phyloP scores from a whole-genome alignment of 768 basidiomycete species.

The Udeniomyces megalosporus region DNA sequence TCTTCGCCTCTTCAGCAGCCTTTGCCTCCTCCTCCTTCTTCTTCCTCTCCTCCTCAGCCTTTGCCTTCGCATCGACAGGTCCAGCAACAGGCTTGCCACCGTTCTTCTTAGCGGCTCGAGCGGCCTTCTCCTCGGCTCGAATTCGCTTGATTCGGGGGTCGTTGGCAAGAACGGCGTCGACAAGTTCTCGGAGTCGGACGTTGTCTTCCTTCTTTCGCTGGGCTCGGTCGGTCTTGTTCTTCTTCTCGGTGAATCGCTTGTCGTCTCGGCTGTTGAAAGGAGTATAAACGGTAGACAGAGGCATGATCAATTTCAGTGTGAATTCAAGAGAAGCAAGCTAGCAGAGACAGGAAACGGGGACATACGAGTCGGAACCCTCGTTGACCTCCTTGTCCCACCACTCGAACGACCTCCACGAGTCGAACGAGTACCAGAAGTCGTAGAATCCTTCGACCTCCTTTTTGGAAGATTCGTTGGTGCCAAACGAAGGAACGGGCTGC shows the following conservation, averaged over 20 bases:
- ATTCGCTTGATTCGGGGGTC: slow-evolving; percentile 96
- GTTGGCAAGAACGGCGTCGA: slow-evolving; percentile 61
- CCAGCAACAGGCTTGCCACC: slow-evolving; percentile 27
- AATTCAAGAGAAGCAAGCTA: neutral
- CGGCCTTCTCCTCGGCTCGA: slow-evolving; percentile 90
- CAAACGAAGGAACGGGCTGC: slow-evolving; percentile 68
- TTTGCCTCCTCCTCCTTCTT: slow-evolving; percentile 30
- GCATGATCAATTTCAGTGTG: neutral
- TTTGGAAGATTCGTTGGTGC: slow-evolving; percentile 53
- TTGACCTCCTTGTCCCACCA: slow-evolving; percentile 97
- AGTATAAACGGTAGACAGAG: neutral
- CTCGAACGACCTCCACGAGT: slow-evolving; percentile 95
- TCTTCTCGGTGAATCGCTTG: slow-evolving; percentile 97
- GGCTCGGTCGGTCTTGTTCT: slow-evolving; percentile 95
- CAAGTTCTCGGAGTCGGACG: slow-evolving; percentile 65
- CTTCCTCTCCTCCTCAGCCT: slow-evolving; percentile 54
- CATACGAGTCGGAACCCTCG: slow-evolving; percentile 86
- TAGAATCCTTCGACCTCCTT: slow-evolving; percentile 81
- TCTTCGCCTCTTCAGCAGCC: slow-evolving; percentile 36
- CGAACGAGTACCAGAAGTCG: slow-evolving; percentile 99
- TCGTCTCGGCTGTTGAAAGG: slow-evolving; percentile 96
- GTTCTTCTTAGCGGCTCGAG: slow-evolving; percentile 79
- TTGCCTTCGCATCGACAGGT: slow-evolving; percentile 32
- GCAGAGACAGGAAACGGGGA: slow-evolving; percentile 11
- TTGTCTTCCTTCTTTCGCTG: slow-evolving; percentile 95